These are phyloP conservation scores for Nicotiana tabacum DNA, from an alignment of 257 asterid species.

Conservation along the genomic window DNA sequence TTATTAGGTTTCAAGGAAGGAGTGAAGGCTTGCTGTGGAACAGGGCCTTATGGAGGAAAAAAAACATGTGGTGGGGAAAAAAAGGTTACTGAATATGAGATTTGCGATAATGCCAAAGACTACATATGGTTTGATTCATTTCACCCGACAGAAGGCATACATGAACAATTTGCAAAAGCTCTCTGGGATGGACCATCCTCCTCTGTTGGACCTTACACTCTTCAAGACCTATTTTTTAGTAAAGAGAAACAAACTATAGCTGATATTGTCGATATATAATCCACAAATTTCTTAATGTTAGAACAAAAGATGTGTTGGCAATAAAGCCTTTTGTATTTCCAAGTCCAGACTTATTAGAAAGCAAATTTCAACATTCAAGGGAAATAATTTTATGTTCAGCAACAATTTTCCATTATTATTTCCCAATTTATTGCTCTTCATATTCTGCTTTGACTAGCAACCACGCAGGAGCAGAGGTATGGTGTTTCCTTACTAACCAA, in stretches of 20 bases:
- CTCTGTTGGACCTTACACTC: slow-evolving; percentile 13
- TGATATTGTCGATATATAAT: slow-evolving; percentile 18
- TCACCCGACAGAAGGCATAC: slow-evolving; percentile 45
- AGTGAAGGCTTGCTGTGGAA: slow-evolving; percentile 50
- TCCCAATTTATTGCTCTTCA: too few species aligned
- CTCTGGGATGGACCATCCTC: slow-evolving; percentile 21
- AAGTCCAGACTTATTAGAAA: too few species aligned
- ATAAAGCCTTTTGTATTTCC: too few species aligned
- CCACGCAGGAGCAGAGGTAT: too few species aligned
- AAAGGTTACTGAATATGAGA: slow-evolving; percentile 14
- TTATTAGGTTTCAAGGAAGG: slow-evolving; percentile 44
- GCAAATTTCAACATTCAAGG: too few species aligned
- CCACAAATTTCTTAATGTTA: neutral
- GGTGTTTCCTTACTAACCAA: too few species aligned
- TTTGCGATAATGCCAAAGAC: slow-evolving; percentile 37
- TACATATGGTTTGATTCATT: slow-evolving; percentile 49
- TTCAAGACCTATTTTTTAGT: slow-evolving; percentile 14
- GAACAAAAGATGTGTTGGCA: too few species aligned
- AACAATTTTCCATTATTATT: too few species aligned
- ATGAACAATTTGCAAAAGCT: slow-evolving; percentile 26
- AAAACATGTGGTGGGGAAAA: slow-evolving; percentile 51
- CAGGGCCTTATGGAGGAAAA: slow-evolving; percentile 43
- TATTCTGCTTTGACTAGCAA: too few species aligned
- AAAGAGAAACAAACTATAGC: slow-evolving; percentile 14
- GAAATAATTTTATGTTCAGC: too few species aligned